Evolutionary conservation across 2,329 filamentous ascomycete species (phyloP).

Genomic region (Xylaria sp.): DNA sequence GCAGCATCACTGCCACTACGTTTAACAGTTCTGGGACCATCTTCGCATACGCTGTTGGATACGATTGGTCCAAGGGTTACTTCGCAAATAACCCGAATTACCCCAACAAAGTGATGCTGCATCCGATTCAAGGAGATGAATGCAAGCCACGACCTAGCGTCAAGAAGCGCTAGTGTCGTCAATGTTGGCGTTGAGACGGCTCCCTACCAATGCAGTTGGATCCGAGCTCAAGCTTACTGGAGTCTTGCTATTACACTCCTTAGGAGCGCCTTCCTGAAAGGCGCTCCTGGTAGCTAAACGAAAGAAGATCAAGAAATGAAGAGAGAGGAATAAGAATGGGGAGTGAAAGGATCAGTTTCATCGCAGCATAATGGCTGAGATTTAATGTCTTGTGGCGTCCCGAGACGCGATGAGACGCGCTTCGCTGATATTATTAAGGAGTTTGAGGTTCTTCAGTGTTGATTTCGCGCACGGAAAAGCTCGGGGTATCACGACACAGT

Average conservation of each 20-base stretch:
- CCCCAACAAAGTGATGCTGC: slow-evolving; percentile 86
- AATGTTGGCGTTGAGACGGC: too few relatives aligned
- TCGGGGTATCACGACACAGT: too few relatives aligned
- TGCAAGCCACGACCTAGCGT: slow-evolving; percentile 70
- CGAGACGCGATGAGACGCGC: not conserved
- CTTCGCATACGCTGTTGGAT: slow-evolving; percentile 90
- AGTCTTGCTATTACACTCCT: not conserved
- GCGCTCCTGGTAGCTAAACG: too few relatives aligned
- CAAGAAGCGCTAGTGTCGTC: slow-evolving; percentile 59
- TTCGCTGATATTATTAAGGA: not conserved
- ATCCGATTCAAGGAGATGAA: slow-evolving; percentile 74
- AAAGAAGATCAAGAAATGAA: not conserved
- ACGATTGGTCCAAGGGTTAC: slow-evolving; percentile 99
- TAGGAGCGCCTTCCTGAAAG: not conserved
- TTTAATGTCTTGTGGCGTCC: not conserved
- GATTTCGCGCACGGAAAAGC: not conserved
- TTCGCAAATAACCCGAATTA: slow-evolving; percentile 80
- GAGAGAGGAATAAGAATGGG: not conserved
- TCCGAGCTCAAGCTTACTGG: too few relatives aligned
- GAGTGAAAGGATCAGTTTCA: not conserved
- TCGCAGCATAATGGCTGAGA: not conserved
- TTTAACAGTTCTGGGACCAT: slow-evolving; percentile 89
- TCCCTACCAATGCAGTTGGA: too few relatives aligned
- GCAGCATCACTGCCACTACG: slow-evolving; percentile 88
- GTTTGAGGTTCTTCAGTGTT: not conserved